Evolutionary conservation across 768 basidiomycete species (phyloP), one percentile per base, ranked within the genome.

Genomic region (Clathrus columnatus): DNA sequence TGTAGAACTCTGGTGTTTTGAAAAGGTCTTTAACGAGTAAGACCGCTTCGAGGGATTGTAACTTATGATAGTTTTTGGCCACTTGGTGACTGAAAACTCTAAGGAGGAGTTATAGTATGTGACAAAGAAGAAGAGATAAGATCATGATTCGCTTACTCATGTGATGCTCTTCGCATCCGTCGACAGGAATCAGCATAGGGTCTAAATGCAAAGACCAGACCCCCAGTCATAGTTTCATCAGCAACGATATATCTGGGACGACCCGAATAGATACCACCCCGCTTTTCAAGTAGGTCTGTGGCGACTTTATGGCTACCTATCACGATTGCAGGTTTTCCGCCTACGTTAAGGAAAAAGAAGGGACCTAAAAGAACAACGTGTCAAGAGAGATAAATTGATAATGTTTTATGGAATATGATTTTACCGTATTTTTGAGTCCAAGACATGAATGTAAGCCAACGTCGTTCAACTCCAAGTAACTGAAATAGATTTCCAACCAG

Each of bases 31-130:
- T 54, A 8, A 64, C 62, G 43, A 71, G 63, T 18, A 67, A 54
- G 16, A 64, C 58, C 26, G 70, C 66, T 60, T 72, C 70, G 20
- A 52, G 60, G n/a, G 59, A 50, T 51, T 71, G 70, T 21, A 64
- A 32, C 11, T 61, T 58, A 14, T 65, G 42, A 55, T 63, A 71
- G 29, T 60, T 54, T 24, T 54, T 58, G 4, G 62, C 61, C 4
- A 58, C 56, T 16, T 62, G 56, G 43, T 62, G 63, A 50, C 63
- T 64, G 27, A 72, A 65, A 5, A 68, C 67, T 43, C 71, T 70
- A 54, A 71, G 68, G n/a, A 4, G 64, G 67, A 70, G 65, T 11
- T 65, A 58, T 27, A 68, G 63, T n/a, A n/a, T 70, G n/a, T 69
- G 71, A 26, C 70, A 71, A 51, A 29, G 18, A n/a, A n/a, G n/a